phyloP scores from a whole-genome alignment of 768 basidiomycete genomes.

The Saitozyma sp. region DNA sequence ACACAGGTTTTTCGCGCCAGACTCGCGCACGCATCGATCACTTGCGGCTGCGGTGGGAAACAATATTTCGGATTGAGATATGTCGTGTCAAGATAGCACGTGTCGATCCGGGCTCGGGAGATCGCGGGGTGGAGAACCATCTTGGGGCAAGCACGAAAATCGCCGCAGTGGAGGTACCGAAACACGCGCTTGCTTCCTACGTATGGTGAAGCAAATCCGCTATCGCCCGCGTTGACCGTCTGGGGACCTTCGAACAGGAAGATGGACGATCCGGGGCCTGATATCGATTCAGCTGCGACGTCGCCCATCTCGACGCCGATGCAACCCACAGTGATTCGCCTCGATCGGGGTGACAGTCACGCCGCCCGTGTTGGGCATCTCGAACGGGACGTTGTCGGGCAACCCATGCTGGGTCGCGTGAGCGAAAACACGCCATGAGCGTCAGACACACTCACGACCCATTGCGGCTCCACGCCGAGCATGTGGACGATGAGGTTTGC shows the following conservation, averaged over 20 bases:
- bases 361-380: constrained; percentile 78
- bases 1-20: constrained; percentile 64
- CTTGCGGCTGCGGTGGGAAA: constrained; percentile 92
- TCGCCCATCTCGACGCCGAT: background rate
- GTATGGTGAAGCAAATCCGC: constrained; percentile 66
- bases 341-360: constrained; percentile 92
- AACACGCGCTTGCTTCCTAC: constrained; percentile 71
- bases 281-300: background rate
- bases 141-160: constrained; percentile 64
- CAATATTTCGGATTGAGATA: constrained; percentile 92
- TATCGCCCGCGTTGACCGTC: constrained; percentile 85
- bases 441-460: constrained; percentile 59
- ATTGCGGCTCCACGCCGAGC: constrained; percentile 81
- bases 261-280: constrained; percentile 82
- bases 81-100: constrained; percentile 92
- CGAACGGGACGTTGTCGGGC: constrained; percentile 72
- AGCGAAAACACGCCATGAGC: too few species aligned
- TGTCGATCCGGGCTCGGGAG: constrained; percentile 76
- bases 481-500: constrained; percentile 89
- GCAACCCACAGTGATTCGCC: constrained; percentile 82
- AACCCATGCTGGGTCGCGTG: constrained; percentile 60
- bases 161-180: constrained; percentile 93
- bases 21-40: constrained; percentile 88
- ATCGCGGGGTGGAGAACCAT: constrained; percentile 84
- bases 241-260: constrained; percentile 93